These are phyloP conservation scores for Xylaria grammica DNA, from an alignment of 495 filamentous ascomycete species.

Conservation along the genomic window DNA sequence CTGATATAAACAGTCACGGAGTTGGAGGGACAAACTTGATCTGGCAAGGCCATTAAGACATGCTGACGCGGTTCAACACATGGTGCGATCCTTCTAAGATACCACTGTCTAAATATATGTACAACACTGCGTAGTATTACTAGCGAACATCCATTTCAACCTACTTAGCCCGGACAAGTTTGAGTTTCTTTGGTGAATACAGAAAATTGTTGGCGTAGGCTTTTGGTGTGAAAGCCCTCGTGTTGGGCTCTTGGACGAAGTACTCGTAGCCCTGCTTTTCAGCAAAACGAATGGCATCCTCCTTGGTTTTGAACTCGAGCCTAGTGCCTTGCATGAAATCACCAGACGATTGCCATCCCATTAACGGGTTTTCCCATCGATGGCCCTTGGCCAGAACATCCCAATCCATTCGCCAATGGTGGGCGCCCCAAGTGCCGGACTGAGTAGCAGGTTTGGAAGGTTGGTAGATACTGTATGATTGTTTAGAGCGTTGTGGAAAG, in stretches of 20 bases:
- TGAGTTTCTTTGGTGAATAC: constrained; percentile 82
- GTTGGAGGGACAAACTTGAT: not conserved
- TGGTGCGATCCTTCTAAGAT: constrained; percentile 22
- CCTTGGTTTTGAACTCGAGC: constrained; percentile 89
- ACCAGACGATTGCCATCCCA: constrained; percentile 97
- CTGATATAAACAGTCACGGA: too few relatives aligned
- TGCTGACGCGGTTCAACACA: not conserved
- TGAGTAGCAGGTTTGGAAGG: constrained; percentile 92
- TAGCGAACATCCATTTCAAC: constrained; percentile 7
- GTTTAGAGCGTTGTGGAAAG: constrained; percentile 25
- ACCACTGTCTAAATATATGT: constrained; percentile 38
- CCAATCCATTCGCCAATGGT: constrained; percentile 99
- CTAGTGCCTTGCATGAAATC: constrained; percentile 92
- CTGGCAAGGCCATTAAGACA: not conserved
- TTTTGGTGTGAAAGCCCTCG: constrained; percentile 83
- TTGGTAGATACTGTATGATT: constrained; percentile 75
- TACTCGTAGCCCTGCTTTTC: constrained; percentile 99
- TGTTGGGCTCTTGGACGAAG: constrained; percentile 96
- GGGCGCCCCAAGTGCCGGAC: constrained; percentile 80
- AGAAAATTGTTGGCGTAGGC: constrained; percentile 96
- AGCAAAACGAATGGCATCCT: constrained; percentile 92
- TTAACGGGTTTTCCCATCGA: constrained; percentile 97
- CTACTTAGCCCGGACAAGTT: constrained; percentile 91
- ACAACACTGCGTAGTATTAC: constrained; percentile 28
- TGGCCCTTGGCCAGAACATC: constrained; percentile 84